Conservation (phyloP, 805 yeast genomes). For the Metschnikowia proteae region DNA sequence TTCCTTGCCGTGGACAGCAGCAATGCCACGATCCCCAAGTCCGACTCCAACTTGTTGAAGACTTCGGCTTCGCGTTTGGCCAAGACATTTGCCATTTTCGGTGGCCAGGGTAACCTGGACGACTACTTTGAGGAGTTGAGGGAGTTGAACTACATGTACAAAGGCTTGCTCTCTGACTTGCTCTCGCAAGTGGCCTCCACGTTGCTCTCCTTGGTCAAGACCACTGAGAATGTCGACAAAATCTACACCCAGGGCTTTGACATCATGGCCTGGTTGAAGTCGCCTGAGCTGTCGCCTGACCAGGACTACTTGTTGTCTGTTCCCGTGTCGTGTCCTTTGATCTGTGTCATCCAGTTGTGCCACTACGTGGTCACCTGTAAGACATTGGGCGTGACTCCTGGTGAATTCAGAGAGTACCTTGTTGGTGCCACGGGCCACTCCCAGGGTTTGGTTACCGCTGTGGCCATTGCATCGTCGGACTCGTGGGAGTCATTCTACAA, state of each 20-base stretch:
- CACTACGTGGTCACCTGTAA: conserved; percentile 88
- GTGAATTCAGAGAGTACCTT: conserved; percentile 68
- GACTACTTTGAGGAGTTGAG: conserved; percentile 96
- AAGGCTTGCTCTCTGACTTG: conserved; percentile 69
- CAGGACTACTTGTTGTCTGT: conserved; percentile 83
- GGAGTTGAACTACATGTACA: conserved; percentile 73
- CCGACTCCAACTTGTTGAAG: conserved; percentile 51
- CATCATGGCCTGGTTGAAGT: conserved; percentile 79
- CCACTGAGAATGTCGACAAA: conserved; percentile 75
- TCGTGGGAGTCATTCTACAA: conserved; percentile 81
- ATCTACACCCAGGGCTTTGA: conserved; percentile 93
- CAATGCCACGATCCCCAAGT: conserved; percentile 21
- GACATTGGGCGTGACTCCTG: conserved; percentile 83
- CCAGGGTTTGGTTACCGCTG: conserved; percentile 89
- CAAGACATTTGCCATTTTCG: conserved; percentile 78
- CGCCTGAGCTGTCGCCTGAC: conserved; percentile 85
- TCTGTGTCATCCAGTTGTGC: conserved; percentile 91
- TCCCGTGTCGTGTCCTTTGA: conserved; percentile 95
- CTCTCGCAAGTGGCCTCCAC: conserved; percentile 65
- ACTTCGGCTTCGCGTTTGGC: conserved; percentile 58
- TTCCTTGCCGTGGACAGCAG: conserved; percentile 40
- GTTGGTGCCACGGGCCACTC: conserved; percentile 85
- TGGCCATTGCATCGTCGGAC: conserved; percentile 77
- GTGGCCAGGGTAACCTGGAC: conserved; percentile 99
- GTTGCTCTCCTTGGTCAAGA: conserved; percentile 63